Evolutionary conservation across 2,329 filamentous ascomycete genomes (phyloP).

Genomic region (Aspergillus japonicus): DNA sequence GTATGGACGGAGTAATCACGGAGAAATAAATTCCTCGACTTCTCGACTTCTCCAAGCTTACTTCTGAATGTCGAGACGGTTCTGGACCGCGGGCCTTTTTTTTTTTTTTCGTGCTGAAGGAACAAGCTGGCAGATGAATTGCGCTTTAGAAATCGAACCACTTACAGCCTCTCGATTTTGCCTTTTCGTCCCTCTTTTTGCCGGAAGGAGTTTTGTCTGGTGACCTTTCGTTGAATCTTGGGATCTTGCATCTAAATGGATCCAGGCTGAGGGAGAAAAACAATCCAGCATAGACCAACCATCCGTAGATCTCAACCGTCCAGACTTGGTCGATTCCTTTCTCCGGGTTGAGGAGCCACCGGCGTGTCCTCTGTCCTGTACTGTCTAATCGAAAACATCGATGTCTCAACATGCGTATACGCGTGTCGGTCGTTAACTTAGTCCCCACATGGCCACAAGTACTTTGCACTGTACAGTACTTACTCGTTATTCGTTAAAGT

Average conservation of each 20-base stretch:
- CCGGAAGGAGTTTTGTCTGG: neutral
- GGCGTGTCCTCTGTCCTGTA: conserved; percentile 33
- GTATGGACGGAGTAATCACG: conserved; percentile 10
- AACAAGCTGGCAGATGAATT: neutral
- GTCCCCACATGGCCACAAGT: conserved; percentile 6
- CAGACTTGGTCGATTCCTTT: conserved; percentile 9
- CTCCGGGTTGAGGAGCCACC: conserved; percentile 23
- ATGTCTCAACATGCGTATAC: too few relatives aligned
- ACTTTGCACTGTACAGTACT: neutral
- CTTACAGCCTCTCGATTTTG: neutral
- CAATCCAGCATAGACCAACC: neutral
- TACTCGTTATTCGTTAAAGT: neutral
- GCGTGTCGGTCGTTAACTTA: too few relatives aligned
- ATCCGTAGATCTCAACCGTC: neutral
- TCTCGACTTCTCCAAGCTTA: neutral
- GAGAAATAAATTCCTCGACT: neutral
- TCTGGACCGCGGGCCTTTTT: neutral
- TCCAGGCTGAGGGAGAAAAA: neutral
- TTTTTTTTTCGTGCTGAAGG: neutral
- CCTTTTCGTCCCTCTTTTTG: neutral
- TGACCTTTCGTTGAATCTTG: neutral
- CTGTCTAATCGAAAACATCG: neutral
- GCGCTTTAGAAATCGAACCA: too few relatives aligned
- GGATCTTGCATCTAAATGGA: neutral
- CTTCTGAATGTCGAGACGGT: neutral